Evolutionary conservation across 495 filamentous ascomycete species (phyloP).

Genomic region (Lophium mytilinum): DNA sequence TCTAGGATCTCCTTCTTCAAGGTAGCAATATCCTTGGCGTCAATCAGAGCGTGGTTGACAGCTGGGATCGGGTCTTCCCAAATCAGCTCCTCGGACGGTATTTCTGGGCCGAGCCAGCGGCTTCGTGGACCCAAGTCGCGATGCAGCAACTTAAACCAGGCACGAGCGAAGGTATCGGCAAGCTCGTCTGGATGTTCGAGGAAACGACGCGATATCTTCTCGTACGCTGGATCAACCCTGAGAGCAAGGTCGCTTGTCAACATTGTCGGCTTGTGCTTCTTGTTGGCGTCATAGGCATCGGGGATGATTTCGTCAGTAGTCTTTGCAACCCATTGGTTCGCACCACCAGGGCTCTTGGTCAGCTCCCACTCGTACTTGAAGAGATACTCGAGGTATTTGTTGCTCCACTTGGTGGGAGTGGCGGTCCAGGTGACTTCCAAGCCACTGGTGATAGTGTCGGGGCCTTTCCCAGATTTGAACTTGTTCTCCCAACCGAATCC

Average conservation of each 20-base stretch:
- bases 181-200: slow-evolving; percentile 57
- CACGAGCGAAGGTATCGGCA: slow-evolving; percentile 55
- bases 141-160: slow-evolving; percentile 74
- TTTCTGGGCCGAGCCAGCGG: slow-evolving; percentile 62
- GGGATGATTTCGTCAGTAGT: slow-evolving; percentile 54
- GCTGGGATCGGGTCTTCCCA: slow-evolving; percentile 62
- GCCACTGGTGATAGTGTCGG: slow-evolving; percentile 62
- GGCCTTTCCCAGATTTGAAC: slow-evolving; percentile 51
- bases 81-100: slow-evolving; percentile 50
- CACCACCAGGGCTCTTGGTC: slow-evolving; percentile 62
- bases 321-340: slow-evolving; percentile 68
- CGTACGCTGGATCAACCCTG: slow-evolving; percentile 58
- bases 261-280: slow-evolving; percentile 61
- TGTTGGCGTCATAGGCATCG: slow-evolving; percentile 54
- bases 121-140: slow-evolving; percentile 62
- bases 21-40: slow-evolving; percentile 47
- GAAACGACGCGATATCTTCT: slow-evolving; percentile 63
- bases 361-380: slow-evolving; percentile 72
- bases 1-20: slow-evolving; percentile 59
- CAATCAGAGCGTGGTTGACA: slow-evolving; percentile 46
- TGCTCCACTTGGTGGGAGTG: slow-evolving; percentile 61
- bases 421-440: slow-evolving; percentile 68
- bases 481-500: slow-evolving; percentile 60
- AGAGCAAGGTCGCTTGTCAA: slow-evolving; percentile 64
- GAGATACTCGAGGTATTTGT: slow-evolving; percentile 60